Percentiles rank a stretch among this genome's conserved stretches.
phyloP scores from a whole-genome alignment of 257 asterid species.

The Solanum piurae region DNA sequence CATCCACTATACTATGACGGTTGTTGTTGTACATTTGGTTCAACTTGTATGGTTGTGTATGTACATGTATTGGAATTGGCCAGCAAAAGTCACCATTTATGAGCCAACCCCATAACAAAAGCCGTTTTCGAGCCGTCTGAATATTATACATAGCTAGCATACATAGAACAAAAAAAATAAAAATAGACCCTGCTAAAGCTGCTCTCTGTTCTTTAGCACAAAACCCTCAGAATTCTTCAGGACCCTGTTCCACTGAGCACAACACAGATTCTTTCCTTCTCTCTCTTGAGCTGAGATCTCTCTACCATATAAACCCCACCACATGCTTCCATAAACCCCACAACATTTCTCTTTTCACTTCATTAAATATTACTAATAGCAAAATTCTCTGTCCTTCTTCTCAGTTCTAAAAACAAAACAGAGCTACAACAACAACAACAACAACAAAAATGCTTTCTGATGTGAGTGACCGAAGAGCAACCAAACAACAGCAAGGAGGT shows the following conservation, averaged over 20 bases:
- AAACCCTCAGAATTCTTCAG: conserved; percentile 23
- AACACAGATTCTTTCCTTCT: conserved; percentile 24
- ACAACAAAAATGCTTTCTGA: conserved; percentile 37
- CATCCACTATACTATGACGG: not conserved
- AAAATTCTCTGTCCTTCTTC: not conserved
- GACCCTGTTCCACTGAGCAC: conserved; percentile 25
- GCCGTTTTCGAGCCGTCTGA: conserved; percentile 64
- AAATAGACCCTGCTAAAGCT: conserved; percentile 49
- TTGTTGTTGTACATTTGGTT: not conserved
- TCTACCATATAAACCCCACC: conserved; percentile 22
- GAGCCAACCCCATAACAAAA: conserved; percentile 30
- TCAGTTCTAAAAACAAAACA: not conserved
- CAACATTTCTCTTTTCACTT: not conserved
- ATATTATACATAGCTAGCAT: conserved; percentile 6
- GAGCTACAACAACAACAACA: not conserved
- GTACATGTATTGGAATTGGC: not conserved
- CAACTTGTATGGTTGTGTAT: not conserved
- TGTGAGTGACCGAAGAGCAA: conserved; percentile 20
- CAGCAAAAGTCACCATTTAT: conserved; percentile 21
- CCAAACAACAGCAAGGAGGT: conserved; percentile 33
- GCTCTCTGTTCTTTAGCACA: conserved; percentile 18
- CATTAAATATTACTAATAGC: not conserved
- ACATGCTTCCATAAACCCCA: conserved; percentile 5
- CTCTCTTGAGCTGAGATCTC: not conserved
- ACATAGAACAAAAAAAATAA: not conserved